These are phyloP conservation scores for Penicillium sp. DNA, from an alignment of 2,329 filamentous ascomycete species.

Conservation along the genomic window DNA sequence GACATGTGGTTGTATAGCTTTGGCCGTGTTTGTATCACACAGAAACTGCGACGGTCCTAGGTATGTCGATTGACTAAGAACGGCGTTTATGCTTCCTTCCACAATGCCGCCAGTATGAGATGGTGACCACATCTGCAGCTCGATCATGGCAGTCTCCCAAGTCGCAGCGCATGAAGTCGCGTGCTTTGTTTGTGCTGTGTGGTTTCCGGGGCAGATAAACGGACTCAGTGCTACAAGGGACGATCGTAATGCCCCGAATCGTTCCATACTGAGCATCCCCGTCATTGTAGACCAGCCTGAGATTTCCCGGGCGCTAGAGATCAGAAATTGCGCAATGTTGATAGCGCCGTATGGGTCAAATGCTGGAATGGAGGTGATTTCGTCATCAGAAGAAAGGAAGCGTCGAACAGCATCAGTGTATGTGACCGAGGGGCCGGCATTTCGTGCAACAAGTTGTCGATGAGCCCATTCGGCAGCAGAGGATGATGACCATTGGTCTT, in stretches of 20 bases:
- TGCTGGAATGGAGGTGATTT: constrained; percentile 29
- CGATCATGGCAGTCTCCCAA: constrained; percentile 47
- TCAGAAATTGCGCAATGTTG: constrained; percentile 45
- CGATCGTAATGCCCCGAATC: constrained; percentile 37
- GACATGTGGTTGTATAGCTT: constrained; percentile 38
- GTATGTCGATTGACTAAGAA: constrained; percentile 35
- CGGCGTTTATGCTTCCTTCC: constrained; percentile 37
- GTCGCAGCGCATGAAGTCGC: constrained; percentile 35
- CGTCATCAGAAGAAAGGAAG: constrained; percentile 36
- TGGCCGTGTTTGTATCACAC: constrained; percentile 29
- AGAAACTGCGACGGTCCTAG: constrained; percentile 36
- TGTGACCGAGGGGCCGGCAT: constrained; percentile 32
- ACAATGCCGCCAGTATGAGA: constrained; percentile 44
- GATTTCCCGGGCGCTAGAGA: constrained; percentile 45
- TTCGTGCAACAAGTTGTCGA: constrained; percentile 14
- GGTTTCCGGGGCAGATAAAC: constrained; percentile 25
- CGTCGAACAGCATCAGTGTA: constrained; percentile 42
- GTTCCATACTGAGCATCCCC: constrained; percentile 43
- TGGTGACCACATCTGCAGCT: constrained; percentile 46
- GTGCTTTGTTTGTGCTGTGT: not conserved
- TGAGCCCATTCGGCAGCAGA: constrained; percentile 37
- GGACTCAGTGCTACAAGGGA: constrained; percentile 39
- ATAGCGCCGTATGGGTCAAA: constrained; percentile 47
- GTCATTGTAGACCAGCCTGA: constrained; percentile 49
- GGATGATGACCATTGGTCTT: constrained; percentile 40